phyloP scores from a whole-genome alignment of 345 rosid genomes.

The Brassica carinata region DNA sequence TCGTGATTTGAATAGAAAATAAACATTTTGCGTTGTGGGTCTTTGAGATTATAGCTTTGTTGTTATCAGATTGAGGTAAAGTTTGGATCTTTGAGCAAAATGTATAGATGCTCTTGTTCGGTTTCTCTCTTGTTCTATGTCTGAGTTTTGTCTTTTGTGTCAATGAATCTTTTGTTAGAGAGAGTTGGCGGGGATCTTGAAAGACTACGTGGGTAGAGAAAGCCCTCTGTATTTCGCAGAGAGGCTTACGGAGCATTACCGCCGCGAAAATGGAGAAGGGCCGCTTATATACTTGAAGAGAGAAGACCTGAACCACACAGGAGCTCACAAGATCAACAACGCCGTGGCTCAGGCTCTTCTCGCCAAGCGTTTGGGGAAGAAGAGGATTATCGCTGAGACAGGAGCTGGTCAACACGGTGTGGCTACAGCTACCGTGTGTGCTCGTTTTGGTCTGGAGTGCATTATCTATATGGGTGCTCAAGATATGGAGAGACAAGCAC shows the following conservation, averaged over 20 bases:
- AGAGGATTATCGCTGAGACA: conserved; percentile 86
- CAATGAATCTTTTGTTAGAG: conserved; percentile 47
- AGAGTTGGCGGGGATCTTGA: conserved; percentile 76
- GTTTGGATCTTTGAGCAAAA: neutral
- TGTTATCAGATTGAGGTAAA: neutral
- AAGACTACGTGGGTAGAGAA: conserved; percentile 93
- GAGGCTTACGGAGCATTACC: conserved; percentile 84
- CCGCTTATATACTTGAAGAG: conserved; percentile 87
- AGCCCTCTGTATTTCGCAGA: conserved; percentile 88
- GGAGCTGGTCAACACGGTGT: conserved; percentile 99
- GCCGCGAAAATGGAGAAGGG: conserved; percentile 73
- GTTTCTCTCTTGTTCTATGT: neutral
- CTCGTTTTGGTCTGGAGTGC: conserved; percentile 80
- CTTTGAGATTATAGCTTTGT: neutral
- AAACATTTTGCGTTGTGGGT: conserved; percentile 6
- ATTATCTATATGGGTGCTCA: conserved; percentile 92
- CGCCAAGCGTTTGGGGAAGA: conserved; percentile 82
- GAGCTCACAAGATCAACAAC: conserved; percentile 93
- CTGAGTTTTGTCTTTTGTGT: conserved; percentile 2
- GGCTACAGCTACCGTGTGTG: conserved; percentile 95
- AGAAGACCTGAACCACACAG: conserved; percentile 95
- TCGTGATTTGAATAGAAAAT: neutral
- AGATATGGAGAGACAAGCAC: conserved; percentile 93
- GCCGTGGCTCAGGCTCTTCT: conserved; percentile 89
- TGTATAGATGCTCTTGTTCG: too few species aligned